These are phyloP conservation scores for Cymbopogon citratus DNA, from an alignment of 176 grass and related monocot genomes.

Conservation along the genomic window DNA sequence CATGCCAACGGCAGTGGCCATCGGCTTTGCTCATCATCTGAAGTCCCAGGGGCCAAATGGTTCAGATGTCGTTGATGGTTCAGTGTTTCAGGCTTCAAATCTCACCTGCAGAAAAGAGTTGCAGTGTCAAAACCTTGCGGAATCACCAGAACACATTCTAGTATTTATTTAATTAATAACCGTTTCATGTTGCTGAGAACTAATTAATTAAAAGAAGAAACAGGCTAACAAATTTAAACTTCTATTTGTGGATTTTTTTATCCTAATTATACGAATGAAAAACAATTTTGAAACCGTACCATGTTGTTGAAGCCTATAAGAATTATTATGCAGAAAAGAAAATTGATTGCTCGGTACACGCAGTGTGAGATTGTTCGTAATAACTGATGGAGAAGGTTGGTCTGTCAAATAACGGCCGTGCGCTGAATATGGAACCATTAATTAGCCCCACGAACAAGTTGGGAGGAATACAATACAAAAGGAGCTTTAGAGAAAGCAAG, in stretches of 20 bases:
- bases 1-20: neutral
- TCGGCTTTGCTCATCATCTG: neutral
- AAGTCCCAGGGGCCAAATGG: neutral
- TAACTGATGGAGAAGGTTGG: neutral
- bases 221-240: conserved; percentile 7
- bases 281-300: neutral
- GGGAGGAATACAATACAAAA: neutral
- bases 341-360: neutral
- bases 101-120: conserved; percentile 13
- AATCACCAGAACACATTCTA: neutral
- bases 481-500: neutral
- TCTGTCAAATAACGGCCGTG: neutral
- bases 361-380: too few species aligned
- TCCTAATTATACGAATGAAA: neutral
- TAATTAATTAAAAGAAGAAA: conserved; percentile 2
- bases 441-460: neutral
- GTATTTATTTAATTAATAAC: neutral
- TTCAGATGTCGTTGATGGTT: neutral
- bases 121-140: neutral
- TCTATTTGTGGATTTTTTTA: neutral
- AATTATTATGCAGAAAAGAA: neutral
- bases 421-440: neutral
- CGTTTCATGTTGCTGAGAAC: conserved; percentile 9
- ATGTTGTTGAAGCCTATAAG: neutral
- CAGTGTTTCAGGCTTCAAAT: neutral